Evolutionary conservation across 176 grass and related monocot species (phyloP), one percentile per base, ranked within the genome.

Genomic region (Zoysia japonica): DNA sequence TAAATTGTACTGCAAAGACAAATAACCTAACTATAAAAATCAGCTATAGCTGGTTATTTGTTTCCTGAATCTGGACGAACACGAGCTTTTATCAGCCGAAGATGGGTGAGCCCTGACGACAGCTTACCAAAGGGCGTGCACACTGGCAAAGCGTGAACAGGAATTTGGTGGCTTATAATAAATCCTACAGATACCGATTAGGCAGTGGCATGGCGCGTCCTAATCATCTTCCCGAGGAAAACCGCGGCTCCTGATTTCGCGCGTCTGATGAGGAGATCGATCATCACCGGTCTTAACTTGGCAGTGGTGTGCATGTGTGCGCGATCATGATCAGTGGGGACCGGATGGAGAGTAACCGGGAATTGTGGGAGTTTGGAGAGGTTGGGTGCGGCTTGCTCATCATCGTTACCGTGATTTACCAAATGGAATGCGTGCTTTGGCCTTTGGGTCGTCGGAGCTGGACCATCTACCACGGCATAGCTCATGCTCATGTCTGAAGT

Each of bases 281-380:
- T 2, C 10, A 45, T 76, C 13, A 65, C 77, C 19, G 19, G 28
- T 15, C 41, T 74, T 57, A 57, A 19, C 19, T 47, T 83, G 20
- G 20, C 67, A 15, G 11, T 69, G 65, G 14, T 61, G 9, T 72
- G 62, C 37, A 73, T 73, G 68, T 50, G 59, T 56, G 11, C 52
- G 76, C 68, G 54, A 88, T 84, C 81, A 80, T 88, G 70, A 67
- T 28, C 41, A 41, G 76, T 88, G 81, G 86, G 67, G 9, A 7
- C 11, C 9, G 64, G 49, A 64, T 56, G 35, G 17, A 75, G 51
- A 56, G 43, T 49, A 47, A 56, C 70, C 74, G 66, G 40, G 45
- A 74, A 70, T 35, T 42, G 57, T 65, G 73, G 41, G 68, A 60
- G 55, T 46, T 57, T 67, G 41, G 59, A 43, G 48, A 49, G 28